Conservation (phyloP, 768 basidiomycete species). For the Leccinum subtestaceum region DNA sequence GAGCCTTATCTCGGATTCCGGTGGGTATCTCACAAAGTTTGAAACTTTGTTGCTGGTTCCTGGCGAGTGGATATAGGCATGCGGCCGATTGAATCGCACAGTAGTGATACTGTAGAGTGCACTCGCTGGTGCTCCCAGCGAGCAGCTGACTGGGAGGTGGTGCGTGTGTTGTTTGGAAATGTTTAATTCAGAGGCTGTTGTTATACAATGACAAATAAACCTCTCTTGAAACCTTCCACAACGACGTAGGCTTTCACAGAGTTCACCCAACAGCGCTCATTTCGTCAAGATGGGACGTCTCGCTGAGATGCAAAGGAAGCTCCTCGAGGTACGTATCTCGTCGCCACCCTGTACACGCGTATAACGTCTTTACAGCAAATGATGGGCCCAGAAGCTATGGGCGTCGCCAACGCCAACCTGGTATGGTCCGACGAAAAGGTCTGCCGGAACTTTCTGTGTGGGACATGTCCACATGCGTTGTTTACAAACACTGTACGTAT, state of each 20-base stretch:
- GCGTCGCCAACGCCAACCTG: constrained; percentile 87
- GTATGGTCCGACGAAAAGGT: constrained; percentile 97
- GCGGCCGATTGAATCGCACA: not conserved
- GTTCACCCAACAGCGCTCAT: constrained; percentile 8
- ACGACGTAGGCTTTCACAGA: not conserved
- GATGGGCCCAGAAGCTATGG: constrained; percentile 99
- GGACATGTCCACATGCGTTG: constrained; percentile 96
- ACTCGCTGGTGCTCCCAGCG: too few relatives aligned
- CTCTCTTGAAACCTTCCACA: constrained; percentile 11
- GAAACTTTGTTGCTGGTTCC: not conserved
- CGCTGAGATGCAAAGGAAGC: constrained; percentile 97
- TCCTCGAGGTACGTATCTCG: constrained; percentile 59
- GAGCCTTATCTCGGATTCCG: constrained; percentile 11
- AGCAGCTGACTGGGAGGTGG: too few relatives aligned
- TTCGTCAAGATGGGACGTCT: constrained; percentile 77
- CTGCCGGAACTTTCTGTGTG: constrained; percentile 96
- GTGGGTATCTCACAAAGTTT: constrained; percentile 13
- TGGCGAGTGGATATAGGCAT: not conserved
- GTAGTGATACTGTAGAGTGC: not conserved
- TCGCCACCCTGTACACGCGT: not conserved
- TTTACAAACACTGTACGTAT: constrained; percentile 93
- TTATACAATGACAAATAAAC: constrained; percentile 30
- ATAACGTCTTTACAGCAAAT: constrained; percentile 69
- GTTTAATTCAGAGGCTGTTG: constrained; percentile 27
- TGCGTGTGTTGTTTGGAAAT: constrained; percentile 21